Conservation (phyloP, 495 filamentous ascomycete genomes). For the Mycothermus thermophilus region DNA sequence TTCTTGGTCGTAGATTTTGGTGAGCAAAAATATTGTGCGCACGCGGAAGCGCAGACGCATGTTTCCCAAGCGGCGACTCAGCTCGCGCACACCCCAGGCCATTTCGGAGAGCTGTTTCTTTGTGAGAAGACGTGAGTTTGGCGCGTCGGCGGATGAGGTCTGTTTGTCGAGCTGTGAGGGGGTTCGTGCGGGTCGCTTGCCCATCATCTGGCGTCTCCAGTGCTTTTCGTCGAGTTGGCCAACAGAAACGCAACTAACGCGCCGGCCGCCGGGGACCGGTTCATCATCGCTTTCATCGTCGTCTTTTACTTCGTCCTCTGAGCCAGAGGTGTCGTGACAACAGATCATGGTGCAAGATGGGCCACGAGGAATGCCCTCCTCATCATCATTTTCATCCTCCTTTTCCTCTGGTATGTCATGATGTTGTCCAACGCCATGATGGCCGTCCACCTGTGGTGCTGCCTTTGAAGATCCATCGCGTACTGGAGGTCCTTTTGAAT, state of each 20-base stretch:
- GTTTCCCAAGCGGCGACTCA: constrained; percentile 71
- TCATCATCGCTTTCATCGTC: not conserved
- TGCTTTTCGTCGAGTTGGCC: constrained; percentile 33
- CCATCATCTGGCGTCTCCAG: constrained; percentile 26
- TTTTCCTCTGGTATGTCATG: no score
- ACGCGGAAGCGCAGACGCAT: constrained; percentile 68
- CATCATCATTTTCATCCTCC: no score
- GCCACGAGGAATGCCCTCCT: no score
- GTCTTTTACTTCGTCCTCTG: not conserved
- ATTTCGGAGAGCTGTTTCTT: constrained; percentile 91
- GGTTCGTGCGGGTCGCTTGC: constrained; percentile 5
- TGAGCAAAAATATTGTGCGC: constrained; percentile 72
- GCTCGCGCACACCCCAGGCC: constrained; percentile 85
- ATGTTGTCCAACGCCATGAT: no score
- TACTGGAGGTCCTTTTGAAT: no score
- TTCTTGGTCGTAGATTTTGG: constrained; percentile 72
- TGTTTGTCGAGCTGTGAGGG: constrained; percentile 15
- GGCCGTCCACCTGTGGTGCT: no score
- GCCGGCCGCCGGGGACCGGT: not conserved
- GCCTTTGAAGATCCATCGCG: no score
- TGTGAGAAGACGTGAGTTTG: constrained; percentile 52
- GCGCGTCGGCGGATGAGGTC: constrained; percentile 8
- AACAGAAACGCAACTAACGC: not conserved
- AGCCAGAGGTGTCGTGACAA: no score
- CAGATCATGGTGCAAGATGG: no score